These are phyloP conservation scores for Lichtheimia ornata DNA, from an alignment of 371 early-diverging fungal species.

Conservation along the genomic window DNA sequence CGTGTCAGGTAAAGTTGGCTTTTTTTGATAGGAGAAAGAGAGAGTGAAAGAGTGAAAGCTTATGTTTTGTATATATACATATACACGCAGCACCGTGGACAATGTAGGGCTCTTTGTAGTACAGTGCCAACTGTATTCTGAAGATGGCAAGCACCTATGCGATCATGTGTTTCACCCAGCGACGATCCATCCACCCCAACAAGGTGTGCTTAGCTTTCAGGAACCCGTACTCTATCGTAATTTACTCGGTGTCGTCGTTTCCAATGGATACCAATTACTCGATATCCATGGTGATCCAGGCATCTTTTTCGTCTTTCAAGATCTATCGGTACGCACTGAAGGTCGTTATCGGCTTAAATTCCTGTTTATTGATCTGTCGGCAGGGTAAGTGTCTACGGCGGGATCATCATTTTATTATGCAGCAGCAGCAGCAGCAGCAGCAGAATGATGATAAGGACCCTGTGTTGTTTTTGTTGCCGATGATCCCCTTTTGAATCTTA, in stretches of 20 bases:
- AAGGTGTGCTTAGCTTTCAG: conserved; percentile 12
- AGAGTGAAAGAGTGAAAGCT: not conserved
- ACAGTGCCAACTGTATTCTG: conserved; percentile 16
- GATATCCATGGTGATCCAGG: conserved; percentile 35
- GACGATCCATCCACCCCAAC: not conserved
- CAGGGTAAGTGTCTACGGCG: no score
- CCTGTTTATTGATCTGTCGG: conserved; percentile 36
- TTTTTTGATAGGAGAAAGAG: no score
- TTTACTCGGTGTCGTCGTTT: conserved; percentile 11
- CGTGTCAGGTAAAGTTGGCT: conserved; percentile 14
- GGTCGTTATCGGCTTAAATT: conserved; percentile 46
- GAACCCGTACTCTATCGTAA: conserved; percentile 15
- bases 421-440: no score
- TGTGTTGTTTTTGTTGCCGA: conserved; percentile 15
- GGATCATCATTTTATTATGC: no score
- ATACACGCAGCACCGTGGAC: not conserved
- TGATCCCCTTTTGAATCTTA: not conserved
- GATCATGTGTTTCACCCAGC: conserved; percentile 13
- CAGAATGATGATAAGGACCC: no score
- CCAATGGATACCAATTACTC: conserved; percentile 18
- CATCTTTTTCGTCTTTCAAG: conserved; percentile 57
- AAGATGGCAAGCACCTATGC: conserved; percentile 10
- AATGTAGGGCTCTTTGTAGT: conserved; percentile 9
- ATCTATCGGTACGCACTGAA: conserved; percentile 44
- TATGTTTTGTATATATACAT: not conserved